Evolutionary conservation across 371 early-diverging fungal species (phyloP).

Genomic region (Apophysomyces elegans): DNA sequence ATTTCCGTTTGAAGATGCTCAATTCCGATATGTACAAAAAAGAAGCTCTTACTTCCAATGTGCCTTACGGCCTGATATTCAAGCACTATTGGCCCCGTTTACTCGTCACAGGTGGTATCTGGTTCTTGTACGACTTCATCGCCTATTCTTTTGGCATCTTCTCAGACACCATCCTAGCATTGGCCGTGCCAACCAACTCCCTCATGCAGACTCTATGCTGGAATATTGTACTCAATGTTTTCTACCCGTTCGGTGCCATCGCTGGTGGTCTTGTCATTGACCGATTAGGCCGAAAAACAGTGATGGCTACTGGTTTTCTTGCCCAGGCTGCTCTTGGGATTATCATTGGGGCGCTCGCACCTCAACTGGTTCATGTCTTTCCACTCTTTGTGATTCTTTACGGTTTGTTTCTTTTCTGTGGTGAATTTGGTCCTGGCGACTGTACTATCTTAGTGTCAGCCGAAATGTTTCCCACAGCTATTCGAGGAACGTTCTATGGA

Average conservation of each 20-base stretch:
- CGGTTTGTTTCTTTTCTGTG: conserved; percentile 59
- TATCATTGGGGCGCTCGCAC: conserved; percentile 51
- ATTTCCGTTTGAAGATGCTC: conserved; percentile 60
- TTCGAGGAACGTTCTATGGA: conserved; percentile 63
- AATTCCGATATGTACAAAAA: conserved; percentile 53
- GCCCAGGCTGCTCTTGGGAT: conserved; percentile 54
- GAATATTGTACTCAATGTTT: conserved; percentile 57
- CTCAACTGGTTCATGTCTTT: conserved; percentile 42
- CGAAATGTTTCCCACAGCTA: conserved; percentile 63
- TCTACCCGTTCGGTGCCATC: conserved; percentile 58
- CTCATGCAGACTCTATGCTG: conserved; percentile 42
- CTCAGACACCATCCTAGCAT: conserved; percentile 35
- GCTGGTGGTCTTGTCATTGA: conserved; percentile 54
- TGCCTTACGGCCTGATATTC: conserved; percentile 59
- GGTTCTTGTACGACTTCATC: conserved; percentile 69
- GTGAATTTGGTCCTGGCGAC: conserved; percentile 65
- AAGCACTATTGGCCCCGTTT: conserved; percentile 60
- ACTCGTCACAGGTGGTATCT: conserved; percentile 56
- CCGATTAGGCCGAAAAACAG: conserved; percentile 52
- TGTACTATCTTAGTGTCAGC: conserved; percentile 54
- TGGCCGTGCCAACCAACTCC: conserved; percentile 29
- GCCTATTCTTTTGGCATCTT: conserved; percentile 62
- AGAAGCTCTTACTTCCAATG: conserved; percentile 53
- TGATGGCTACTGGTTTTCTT: conserved; percentile 60
- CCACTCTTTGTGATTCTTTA: conserved; percentile 61